Base-by-base conservation (phyloP, 129 eudicot genomes). In the Apium graveolens region DNA sequence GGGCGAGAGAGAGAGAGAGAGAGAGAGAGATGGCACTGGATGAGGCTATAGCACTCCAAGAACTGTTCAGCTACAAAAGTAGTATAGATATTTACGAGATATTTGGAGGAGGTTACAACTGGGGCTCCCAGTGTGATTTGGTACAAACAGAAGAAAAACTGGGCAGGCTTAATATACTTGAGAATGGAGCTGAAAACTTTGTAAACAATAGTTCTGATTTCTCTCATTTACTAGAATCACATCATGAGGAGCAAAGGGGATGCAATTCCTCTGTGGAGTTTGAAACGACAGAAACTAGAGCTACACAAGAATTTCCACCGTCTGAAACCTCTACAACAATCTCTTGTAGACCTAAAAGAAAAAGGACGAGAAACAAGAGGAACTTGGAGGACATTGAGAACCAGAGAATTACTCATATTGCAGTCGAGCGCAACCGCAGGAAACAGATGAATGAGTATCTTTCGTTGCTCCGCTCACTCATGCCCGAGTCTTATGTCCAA, bases 371-470 rank as follows among this genome's bases (percentile, higher is more conserved):
- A 72, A 57, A 57, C 53, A 77, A 65, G 21, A 84, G 78, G 73
- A 82, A 77, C 76, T 65, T 53, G 21, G 82, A 77, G 48, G 87
- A 84, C 35, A 49, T 57, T 18, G 86, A 77, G 81, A 71, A 62
- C 48, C 86, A 80, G 27, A 75, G 86, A 43, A 81, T 84, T 82
- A 72, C 85, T 11, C 87, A 84, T 45, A 84, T 84, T 48, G 80
- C 77, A 0, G 87, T 84, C 11, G 87, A 84, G 73, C 75, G 87
- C 4, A 84, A 84, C 31, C 75, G 87, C 17, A 32, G 87, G 16
- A 77, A 78, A 41, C 87, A 84, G 74, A 84, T 84, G 87, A 84
- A 84, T 53, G 85, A 84, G 12, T 80, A 84, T 49, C 82, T 84
- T 21, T 32, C 73, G 11, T 78, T 77, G 32, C 74, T 84, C n/a